These are phyloP conservation scores for Rhizopogon roseolus DNA, from an alignment of 768 basidiomycete species.

Conservation along the genomic window DNA sequence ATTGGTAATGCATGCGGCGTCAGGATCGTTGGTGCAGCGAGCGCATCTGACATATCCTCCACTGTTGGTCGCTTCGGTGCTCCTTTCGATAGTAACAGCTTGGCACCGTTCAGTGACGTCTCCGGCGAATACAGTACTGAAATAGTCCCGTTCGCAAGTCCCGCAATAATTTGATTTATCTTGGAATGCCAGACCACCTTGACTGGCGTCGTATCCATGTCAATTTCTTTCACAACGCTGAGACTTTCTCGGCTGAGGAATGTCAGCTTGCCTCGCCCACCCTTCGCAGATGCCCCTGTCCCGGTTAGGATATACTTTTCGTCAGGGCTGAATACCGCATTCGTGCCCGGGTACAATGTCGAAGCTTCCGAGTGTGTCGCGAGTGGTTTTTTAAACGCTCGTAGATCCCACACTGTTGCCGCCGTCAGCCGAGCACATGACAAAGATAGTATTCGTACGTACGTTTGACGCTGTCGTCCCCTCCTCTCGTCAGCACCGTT, in stretches of 20 bases:
- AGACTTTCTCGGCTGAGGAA: slow-evolving; percentile 70
- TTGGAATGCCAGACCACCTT: slow-evolving; percentile 93
- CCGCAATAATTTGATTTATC: slow-evolving; percentile 94
- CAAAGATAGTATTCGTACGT: slow-evolving; percentile 30
- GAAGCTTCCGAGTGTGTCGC: slow-evolving; percentile 57
- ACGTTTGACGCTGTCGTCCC: slow-evolving; percentile 96
- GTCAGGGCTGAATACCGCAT: slow-evolving; percentile 93
- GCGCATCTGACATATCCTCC: slow-evolving; percentile 85
- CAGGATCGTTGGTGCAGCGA: slow-evolving; percentile 82
- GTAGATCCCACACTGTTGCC: slow-evolving; percentile 85
- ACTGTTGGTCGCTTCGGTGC: slow-evolving; percentile 75
- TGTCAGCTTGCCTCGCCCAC: slow-evolving; percentile 64
- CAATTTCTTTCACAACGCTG: slow-evolving; percentile 61
- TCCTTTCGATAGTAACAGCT: slow-evolving; percentile 84
- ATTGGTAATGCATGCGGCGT: slow-evolving; percentile 90
- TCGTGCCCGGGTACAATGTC: slow-evolving; percentile 88
- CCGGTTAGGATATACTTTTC: slow-evolving; percentile 88
- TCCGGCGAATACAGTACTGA: slow-evolving; percentile 89
- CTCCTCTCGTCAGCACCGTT: slow-evolving; percentile 84
- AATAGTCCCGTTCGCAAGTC: slow-evolving; percentile 83
- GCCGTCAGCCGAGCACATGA: slow-evolving; percentile 2
- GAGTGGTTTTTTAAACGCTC: slow-evolving; percentile 87
- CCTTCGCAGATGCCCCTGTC: slow-evolving; percentile 60
- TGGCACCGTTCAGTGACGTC: slow-evolving; percentile 88
- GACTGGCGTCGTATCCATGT: slow-evolving; percentile 77